A percentile compares a stretch with the other conserved stretches of the same genome.
phyloP scores from a whole-genome alignment of 306 rosid species.

The Vigna reflexopilosa region DNA sequence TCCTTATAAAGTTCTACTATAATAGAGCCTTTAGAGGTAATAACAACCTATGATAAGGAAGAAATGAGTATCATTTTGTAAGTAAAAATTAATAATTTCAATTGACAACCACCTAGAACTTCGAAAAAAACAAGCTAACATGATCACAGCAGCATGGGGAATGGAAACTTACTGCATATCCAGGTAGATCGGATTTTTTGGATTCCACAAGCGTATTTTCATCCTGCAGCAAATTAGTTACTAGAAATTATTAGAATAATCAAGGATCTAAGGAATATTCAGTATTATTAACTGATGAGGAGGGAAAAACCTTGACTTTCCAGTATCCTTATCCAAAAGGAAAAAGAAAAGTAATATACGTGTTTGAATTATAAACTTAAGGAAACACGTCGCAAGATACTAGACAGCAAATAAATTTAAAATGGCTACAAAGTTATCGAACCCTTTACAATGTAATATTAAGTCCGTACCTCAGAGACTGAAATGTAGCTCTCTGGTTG shows the following conservation, averaged over 20 bases:
- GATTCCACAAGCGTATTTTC: constrained; percentile 49
- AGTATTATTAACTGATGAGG: not conserved
- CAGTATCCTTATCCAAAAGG: not conserved
- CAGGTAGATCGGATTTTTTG: constrained; percentile 68
- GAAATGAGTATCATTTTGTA: constrained; percentile 12
- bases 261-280: not conserved
- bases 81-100: constrained; percentile 9
- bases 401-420: constrained; percentile 1
- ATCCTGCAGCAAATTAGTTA: constrained; percentile 48
- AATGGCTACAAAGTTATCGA: not conserved
- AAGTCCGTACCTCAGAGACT: constrained; percentile 54
- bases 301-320: not conserved
- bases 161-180: constrained; percentile 59
- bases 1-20: constrained; percentile 79
- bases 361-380: not conserved
- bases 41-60: constrained; percentile 56
- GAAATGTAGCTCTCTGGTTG: constrained; percentile 44
- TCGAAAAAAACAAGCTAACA: not conserved
- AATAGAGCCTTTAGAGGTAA: constrained; percentile 81
- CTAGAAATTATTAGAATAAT: constrained; percentile 10
- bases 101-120: not conserved
- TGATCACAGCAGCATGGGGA: not conserved
- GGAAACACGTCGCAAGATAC: not conserved
- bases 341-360: constrained; percentile 8
- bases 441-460: constrained; percentile 4